These are phyloP conservation scores for Amauroascus niger DNA, from an alignment of 2,329 filamentous ascomycete genomes.

Conservation along the genomic window DNA sequence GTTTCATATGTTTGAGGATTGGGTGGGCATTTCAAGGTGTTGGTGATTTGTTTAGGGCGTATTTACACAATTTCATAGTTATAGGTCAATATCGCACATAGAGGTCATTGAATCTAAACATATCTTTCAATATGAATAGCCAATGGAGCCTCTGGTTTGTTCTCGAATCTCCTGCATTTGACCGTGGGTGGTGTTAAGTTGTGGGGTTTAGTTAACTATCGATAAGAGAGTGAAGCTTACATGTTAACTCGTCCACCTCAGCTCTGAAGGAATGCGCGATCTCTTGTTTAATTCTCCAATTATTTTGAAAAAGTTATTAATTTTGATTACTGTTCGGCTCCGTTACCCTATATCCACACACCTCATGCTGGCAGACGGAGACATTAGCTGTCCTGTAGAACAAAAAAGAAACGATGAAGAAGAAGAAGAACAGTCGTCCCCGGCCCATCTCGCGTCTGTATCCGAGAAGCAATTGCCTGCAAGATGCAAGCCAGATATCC, in stretches of 20 bases:
- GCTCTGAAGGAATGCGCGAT: background rate
- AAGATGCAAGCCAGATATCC: slow-evolving; percentile 40
- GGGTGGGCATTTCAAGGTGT: no score
- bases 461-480: slow-evolving; percentile 34
- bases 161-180: background rate
- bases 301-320: background rate
- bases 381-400: background rate
- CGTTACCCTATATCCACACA: background rate
- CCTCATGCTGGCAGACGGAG: background rate
- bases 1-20: no score
- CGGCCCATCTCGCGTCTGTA: slow-evolving; percentile 29
- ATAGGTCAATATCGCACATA: no score
- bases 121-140: no score
- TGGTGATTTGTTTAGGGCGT: no score
- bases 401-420: background rate
- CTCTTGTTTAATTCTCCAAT: background rate
- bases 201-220: background rate
- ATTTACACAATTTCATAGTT: no score
- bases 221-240: background rate
- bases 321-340: no score
- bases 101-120: no score
- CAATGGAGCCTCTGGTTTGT: no score
- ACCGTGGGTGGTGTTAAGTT: background rate
- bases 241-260: background rate
- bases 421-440: background rate